A percentile compares a stretch with the other conserved stretches of the same genome.
phyloP scores from a whole-genome alignment of 148 eudicot genomes.

The Oxyria digyna region DNA sequence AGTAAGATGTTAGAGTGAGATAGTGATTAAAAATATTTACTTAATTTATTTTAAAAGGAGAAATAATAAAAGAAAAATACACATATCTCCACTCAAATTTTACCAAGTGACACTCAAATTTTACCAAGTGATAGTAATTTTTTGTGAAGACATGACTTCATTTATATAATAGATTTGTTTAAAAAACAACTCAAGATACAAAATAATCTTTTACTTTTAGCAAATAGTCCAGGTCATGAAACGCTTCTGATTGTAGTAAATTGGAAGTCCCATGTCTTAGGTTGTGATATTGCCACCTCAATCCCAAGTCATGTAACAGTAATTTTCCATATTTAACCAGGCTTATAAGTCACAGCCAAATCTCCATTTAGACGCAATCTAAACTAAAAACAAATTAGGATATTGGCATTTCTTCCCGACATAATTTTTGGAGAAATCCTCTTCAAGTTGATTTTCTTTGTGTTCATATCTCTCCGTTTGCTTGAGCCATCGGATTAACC shows the following conservation, averaged over 20 bases:
- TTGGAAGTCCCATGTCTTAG: neutral
- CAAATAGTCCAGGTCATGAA: neutral
- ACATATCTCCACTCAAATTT: too few species aligned
- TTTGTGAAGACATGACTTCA: too few species aligned
- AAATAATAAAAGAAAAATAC: too few species aligned
- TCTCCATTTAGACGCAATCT: neutral
- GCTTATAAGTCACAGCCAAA: neutral
- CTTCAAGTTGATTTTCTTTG: too few species aligned
- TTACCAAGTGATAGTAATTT: too few species aligned
- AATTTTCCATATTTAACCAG: neutral
- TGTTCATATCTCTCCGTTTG: neutral
- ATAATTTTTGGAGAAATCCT: neutral
- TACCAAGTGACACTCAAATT: too few species aligned
- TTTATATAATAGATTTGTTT: too few species aligned
- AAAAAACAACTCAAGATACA: too few species aligned
- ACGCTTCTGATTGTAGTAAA: neutral
- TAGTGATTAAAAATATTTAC: too few species aligned
- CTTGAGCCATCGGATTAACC: neutral
- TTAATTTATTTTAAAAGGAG: too few species aligned
- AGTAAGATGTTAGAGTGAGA: too few species aligned
- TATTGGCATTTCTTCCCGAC: neutral
- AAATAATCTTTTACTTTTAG: too few species aligned
- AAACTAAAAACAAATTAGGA: neutral
- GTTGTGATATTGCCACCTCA: neutral
- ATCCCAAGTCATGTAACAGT: neutral